Base-by-base conservation (phyloP, 805 yeast genomes). In the Maudiozyma bulderi region DNA sequence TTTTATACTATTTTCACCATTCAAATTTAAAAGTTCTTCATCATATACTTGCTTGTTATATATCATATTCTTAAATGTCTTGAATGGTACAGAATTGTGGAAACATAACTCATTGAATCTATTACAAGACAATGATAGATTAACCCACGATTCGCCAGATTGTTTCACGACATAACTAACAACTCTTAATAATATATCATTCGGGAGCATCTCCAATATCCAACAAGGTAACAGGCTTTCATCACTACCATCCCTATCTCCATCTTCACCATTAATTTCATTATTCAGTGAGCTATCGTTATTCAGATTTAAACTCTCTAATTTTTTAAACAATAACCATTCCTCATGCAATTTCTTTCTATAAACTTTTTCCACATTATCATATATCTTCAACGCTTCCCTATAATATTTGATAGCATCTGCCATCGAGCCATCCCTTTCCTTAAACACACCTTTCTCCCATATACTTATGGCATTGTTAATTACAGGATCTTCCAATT, bases 331-430 rank as follows among this genome's bases (percentile, higher is more conserved):
- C 8, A 66, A 49, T 6, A 69, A 61, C 53, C 71, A 66, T 44
- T 69, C 73, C 2, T 76, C 76, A 6, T 75, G 72, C 11, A 78
- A 65, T 45, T 73, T 73, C 53, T 77, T 73, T 46, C 95, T 72
- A 62, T 87, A 87, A 26, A 77, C 64, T 44, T 75, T 67, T 60
- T 89, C 96, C 5, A 89, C 89, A 49, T 74, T 74, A 11, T 66
- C 71, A 54, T 75, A 61, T 5, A 66, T 39, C 47, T 75, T 80
- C 62, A 81, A 76, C 2, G 96, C 95, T 53, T 74, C 73, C 52
- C 95, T 71, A 65, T 89, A 89, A 54, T 68, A 75, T 45, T 71
- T 76, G 30, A 86, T 80, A 1, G 96, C 96, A 58, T 88, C 95
- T n/a, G 86, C 75, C 78, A 88, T 74, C 52, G 79, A 71, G 0